Percentiles rank a stretch among this genome's conserved stretches.
phyloP scores from a whole-genome alignment of 805 yeast genomes.

The Starmera pachycereana region DNA sequence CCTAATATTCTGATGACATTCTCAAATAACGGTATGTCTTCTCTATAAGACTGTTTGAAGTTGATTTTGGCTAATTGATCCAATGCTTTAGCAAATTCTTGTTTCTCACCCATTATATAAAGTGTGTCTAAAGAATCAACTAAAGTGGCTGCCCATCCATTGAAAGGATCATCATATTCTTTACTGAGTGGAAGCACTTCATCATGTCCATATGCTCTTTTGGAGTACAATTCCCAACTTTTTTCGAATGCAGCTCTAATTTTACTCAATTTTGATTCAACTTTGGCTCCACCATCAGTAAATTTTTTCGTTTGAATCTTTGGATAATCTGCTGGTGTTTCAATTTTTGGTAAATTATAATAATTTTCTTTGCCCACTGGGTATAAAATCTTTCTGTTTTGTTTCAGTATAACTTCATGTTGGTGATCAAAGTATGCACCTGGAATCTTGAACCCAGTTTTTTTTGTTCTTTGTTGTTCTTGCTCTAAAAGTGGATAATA shows the following conservation, averaged over 20 bases:
- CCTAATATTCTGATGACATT: constrained; percentile 43
- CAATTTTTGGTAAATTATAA: constrained; percentile 11
- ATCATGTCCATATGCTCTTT: constrained; percentile 35
- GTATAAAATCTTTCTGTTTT: constrained; percentile 12
- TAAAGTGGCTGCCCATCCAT: constrained; percentile 41
- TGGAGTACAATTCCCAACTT: constrained; percentile 35
- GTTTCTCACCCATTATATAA: constrained; percentile 31
- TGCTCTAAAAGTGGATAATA: constrained; percentile 26
- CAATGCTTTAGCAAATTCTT: constrained; percentile 29
- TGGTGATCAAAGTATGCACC: constrained; percentile 14
- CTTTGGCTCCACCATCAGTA: constrained; percentile 19
- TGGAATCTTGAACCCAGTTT: constrained; percentile 4
- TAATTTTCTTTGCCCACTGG: constrained; percentile 16
- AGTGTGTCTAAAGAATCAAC: constrained; percentile 45
- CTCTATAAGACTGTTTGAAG: constrained; percentile 28
- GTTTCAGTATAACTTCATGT: constrained; percentile 10
- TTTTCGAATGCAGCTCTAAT: constrained; percentile 27
- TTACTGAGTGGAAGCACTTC: constrained; percentile 31
- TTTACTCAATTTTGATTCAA: constrained; percentile 16
- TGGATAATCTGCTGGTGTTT: constrained; percentile 12
- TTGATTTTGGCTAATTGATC: constrained; percentile 26
- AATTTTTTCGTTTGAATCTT: constrained; percentile 21
- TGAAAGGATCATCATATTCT: constrained; percentile 27
- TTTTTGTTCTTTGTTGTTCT: constrained; percentile 8
- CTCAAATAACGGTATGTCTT: constrained; percentile 38